phyloP scores from a whole-genome alignment of 2,329 filamentous ascomycete species.

The Arthroderma uncinatum region DNA sequence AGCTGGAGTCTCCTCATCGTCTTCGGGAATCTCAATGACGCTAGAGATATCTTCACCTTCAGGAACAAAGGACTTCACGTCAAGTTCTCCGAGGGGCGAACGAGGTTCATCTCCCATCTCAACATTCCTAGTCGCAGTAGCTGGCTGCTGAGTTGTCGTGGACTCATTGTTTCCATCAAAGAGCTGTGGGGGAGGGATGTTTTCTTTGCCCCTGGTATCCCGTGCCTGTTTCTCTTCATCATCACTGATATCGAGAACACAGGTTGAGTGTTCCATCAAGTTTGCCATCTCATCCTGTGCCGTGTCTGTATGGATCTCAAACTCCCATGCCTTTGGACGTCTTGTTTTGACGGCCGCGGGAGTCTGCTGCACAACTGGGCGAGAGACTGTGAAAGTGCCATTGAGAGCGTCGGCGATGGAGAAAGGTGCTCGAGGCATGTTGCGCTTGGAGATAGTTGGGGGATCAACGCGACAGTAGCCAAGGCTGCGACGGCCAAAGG shows the following conservation, averaged over 20 bases:
- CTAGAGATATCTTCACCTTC: conserved; percentile 40
- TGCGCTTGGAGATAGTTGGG: conserved; percentile 42
- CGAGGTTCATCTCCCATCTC: conserved; percentile 55
- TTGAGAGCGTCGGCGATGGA: conserved; percentile 74
- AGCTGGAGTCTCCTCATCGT: conserved; percentile 1
- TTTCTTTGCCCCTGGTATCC: conserved; percentile 75
- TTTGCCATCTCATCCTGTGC: conserved; percentile 85
- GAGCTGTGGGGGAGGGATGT: conserved; percentile 56
- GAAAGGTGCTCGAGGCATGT: conserved; percentile 53
- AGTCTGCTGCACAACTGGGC: conserved; percentile 13
- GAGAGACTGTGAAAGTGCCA: conserved; percentile 49
- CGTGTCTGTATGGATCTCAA: conserved; percentile 89
- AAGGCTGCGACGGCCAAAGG: conserved; percentile 56
- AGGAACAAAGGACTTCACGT: conserved; percentile 56
- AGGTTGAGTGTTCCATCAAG: conserved; percentile 80
- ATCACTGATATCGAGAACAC: conserved; percentile 75
- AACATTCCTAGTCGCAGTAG: conserved; percentile 31
- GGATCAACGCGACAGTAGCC: conserved; percentile 61
- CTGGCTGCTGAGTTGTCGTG: conserved; percentile 44
- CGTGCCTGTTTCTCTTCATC: conserved; percentile 56
- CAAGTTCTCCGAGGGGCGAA: conserved; percentile 55
- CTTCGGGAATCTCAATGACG: conserved; percentile 3
- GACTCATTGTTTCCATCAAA: conserved; percentile 39
- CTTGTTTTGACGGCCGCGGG: conserved; percentile 41
- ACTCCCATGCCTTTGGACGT: conserved; percentile 59